Conservation (phyloP, 371 early-diverging fungal species). For the Mortierella sp. region DNA sequence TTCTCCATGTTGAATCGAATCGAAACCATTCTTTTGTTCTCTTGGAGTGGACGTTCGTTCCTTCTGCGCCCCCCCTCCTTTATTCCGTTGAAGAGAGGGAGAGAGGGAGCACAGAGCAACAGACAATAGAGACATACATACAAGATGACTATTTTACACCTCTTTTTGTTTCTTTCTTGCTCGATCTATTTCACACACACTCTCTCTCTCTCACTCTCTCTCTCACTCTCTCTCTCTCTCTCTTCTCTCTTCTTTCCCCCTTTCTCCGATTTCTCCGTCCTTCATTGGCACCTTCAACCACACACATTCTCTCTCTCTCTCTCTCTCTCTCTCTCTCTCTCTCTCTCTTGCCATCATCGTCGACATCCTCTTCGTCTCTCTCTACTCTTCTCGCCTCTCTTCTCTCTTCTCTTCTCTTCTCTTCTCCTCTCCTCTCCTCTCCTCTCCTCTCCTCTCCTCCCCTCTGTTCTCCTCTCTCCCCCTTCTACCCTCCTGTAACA, state of each 20-base stretch:
- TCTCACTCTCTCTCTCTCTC: not conserved
- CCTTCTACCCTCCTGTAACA: too few relatives aligned
- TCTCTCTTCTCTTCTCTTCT: not conserved
- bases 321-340: not conserved
- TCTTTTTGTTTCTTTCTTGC: not conserved
- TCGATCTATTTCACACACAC: not conserved
- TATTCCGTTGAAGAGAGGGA: not conserved
- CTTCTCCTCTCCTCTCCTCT: not conserved
- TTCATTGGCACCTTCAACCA: not conserved
- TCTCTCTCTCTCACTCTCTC: not conserved
- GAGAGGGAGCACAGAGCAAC: not conserved
- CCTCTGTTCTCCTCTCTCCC: not conserved
- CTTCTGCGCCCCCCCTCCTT: not conserved
- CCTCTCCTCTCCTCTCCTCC: not conserved
- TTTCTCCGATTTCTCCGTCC: not conserved
- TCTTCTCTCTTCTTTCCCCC: not conserved
- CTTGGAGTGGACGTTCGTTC: conserved; percentile 5
- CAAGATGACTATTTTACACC: not conserved
- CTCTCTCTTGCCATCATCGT: not conserved
- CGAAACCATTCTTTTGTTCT: not conserved
- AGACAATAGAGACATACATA: too few relatives aligned
- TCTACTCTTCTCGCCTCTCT: not conserved
- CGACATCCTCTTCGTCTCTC: not conserved
- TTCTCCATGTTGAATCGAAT: not conserved
- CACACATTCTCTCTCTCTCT: not conserved